Percentiles rank a stretch among this genome's conserved stretches.
Evolutionary conservation across 352 stramenopile species (phyloP).

Genomic region (Phytophthora vignae): DNA sequence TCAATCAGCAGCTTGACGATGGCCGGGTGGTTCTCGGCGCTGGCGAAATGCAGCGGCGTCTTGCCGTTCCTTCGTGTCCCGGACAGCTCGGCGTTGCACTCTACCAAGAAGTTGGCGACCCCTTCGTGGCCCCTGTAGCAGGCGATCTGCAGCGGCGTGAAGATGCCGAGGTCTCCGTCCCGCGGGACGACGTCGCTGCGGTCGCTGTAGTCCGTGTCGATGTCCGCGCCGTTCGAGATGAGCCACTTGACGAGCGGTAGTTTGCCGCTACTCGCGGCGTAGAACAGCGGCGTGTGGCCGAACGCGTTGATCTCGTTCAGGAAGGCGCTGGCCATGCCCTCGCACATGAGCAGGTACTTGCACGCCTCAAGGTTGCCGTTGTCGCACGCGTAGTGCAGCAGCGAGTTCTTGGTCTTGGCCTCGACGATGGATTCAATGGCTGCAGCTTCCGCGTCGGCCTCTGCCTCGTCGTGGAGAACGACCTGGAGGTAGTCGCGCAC

Average conservation of each 20-base stretch:
- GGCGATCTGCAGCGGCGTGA: conserved; percentile 83
- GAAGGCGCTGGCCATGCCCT: conserved; percentile 62
- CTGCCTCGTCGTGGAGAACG: conserved; percentile 44
- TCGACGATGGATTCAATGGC: conserved; percentile 58
- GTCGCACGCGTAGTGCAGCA: conserved; percentile 84
- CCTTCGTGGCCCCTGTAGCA: conserved; percentile 77
- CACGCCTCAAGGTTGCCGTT: conserved; percentile 86
- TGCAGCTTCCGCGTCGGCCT: neutral
- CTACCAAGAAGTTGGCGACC: conserved; percentile 80
- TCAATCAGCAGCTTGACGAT: conserved; percentile 79
- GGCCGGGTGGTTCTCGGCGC: conserved; percentile 59
- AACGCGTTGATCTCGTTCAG: conserved; percentile 83
- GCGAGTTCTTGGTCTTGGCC: conserved; percentile 72
- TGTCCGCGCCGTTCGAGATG: conserved; percentile 84
- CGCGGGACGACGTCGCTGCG: conserved; percentile 53
- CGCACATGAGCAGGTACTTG: conserved; percentile 82
- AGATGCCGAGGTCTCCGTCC: conserved; percentile 72
- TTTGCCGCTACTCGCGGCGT: conserved; percentile 75
- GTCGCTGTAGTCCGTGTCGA: conserved; percentile 85
- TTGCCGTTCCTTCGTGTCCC: conserved; percentile 76
- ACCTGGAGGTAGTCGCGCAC: conserved; percentile 70
- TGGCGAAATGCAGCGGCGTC: conserved; percentile 77
- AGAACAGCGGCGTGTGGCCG: conserved; percentile 83
- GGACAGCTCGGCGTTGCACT: conserved; percentile 82
- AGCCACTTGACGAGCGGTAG: conserved; percentile 86